Evolutionary conservation across 2,329 filamentous ascomycete genomes (phyloP), one percentile per base, ranked within the genome.

Genomic region (Ophiostoma triangulosporum): DNA sequence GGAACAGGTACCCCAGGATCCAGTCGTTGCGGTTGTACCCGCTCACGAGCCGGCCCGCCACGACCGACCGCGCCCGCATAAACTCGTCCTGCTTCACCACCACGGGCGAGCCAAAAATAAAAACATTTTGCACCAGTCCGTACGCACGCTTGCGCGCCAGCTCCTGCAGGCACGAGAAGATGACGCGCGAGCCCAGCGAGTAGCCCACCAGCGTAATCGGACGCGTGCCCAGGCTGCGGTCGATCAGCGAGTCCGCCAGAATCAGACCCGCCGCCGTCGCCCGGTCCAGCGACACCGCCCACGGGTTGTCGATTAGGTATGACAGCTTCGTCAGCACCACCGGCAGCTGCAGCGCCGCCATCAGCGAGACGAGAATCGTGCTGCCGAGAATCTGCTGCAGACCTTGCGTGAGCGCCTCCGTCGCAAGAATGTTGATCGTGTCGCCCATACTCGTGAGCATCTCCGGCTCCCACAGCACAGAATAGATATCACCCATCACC

Each of bases 401-500:
- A 58, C 91, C 90, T 77, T 95, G 88, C 0, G 93, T 96, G 57
- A 98, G 80, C 62, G 93, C 93, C 80, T 98, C 93, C 32, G 93
- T 98, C 55, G 93, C 93, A 59, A 98, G 73, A 68, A 98, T 97
- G 63, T 96, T 96, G 63, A 98, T 97, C 46, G 93, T 98, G 65
- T 93, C 88, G 78, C 93, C 93, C 84, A 96, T 98, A 68, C 88
- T 95, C 61, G 82, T 84, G 64, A 98, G 77, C 90, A 98, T 95
- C 65, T 98, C 93, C 3, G 93, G 94, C 67, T 98, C 93, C 90
- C 93, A 98, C 55, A 94, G 74, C 11, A 98, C 84, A 0, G 91
- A 96, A 70, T 98, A 98, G 15, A 98, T 83, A 64, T 98, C 93
- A 12, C 93, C 93, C 93, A 98, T 98, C 58, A 97, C 80, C 0